Percentiles rank a stretch among this genome's conserved stretches.
Conservation (phyloP, 768 basidiomycete genomes). For the Mycena polygramma region DNA sequence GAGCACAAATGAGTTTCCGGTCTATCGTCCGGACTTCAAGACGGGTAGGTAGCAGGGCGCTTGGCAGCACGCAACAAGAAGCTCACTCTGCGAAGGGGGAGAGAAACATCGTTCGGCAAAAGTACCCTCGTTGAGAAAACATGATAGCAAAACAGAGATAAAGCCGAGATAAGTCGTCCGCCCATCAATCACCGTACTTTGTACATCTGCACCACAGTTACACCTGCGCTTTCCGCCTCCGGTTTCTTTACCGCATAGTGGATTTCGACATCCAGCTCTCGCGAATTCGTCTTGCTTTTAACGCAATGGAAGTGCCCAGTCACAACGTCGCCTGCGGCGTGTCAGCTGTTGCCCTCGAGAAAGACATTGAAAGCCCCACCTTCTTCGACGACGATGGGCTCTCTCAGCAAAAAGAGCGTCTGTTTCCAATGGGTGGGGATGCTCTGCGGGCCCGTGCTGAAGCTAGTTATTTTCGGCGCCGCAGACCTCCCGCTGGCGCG, state of each 20-base stretch:
- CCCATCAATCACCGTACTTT: slow-evolving; percentile 71
- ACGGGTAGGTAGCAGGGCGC: too few species aligned
- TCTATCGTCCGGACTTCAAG: too few species aligned
- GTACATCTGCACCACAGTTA: slow-evolving; percentile 79
- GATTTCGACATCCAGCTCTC: slow-evolving; percentile 94
- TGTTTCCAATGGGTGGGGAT: slow-evolving; percentile 98
- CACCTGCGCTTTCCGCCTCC: slow-evolving; percentile 54
- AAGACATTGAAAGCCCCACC: slow-evolving; percentile 60
- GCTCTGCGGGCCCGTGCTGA: slow-evolving; percentile 92
- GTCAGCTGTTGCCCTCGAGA: neutral
- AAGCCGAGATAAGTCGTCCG: too few species aligned
- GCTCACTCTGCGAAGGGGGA: too few species aligned
- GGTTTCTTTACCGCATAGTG: slow-evolving; percentile 70
- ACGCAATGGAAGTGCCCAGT: slow-evolving; percentile 85
- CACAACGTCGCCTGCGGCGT: slow-evolving; percentile 73
- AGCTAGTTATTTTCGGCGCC: slow-evolving; percentile 66
- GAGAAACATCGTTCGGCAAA: too few species aligned
- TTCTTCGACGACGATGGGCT: slow-evolving; percentile 82
- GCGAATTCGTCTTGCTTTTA: slow-evolving; percentile 84
- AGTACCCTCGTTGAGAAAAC: too few species aligned
- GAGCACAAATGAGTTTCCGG: too few species aligned
- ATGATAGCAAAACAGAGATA: too few species aligned
- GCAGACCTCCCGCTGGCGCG: slow-evolving; percentile 67
- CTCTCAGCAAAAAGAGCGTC: slow-evolving; percentile 86
- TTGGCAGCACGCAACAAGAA: too few species aligned